Evolutionary conservation across 2,329 filamentous ascomycete genomes (phyloP).

Genomic region (Oidium heveae): DNA sequence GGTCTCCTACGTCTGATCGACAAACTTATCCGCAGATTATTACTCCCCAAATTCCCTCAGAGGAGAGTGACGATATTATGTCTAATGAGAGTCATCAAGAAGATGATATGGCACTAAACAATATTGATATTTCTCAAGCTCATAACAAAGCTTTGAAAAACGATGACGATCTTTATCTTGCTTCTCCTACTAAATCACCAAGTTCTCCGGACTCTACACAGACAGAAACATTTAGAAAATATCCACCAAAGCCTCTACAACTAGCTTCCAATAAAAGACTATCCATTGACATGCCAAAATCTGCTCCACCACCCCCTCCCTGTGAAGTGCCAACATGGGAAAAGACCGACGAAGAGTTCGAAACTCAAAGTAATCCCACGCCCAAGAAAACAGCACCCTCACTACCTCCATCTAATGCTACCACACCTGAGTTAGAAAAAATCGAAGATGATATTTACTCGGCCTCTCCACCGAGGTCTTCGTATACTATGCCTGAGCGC

Average conservation of each 20-base stretch:
- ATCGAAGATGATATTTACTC: constrained; percentile 14
- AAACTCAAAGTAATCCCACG: constrained; percentile 33
- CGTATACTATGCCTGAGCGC: constrained; percentile 15
- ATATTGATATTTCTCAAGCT: constrained; percentile 76
- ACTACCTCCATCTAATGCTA: constrained; percentile 2
- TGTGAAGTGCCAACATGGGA: constrained; percentile 18
- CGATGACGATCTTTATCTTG: constrained; percentile 37
- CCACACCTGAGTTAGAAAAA: constrained; percentile 7
- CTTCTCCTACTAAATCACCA: constrained; percentile 20
- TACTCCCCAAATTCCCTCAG: constrained; percentile 15
- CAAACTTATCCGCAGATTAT: constrained; percentile 20
- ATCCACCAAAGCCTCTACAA: constrained; percentile 39
- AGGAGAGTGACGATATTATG: constrained; percentile 49
- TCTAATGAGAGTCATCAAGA: constrained; percentile 98
- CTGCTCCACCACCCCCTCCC: constrained; percentile 31
- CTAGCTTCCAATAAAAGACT: constrained; percentile 25
- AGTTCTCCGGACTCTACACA: constrained; percentile 22
- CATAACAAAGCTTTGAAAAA: constrained; percentile 59
- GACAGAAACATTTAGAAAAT: constrained; percentile 32
- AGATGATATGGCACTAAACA: constrained; percentile 85
- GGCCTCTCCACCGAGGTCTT: constrained; percentile 13
- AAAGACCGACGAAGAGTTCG: constrained; percentile 47
- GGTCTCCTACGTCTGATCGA: constrained; percentile 33
- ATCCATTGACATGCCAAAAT: constrained; percentile 47
- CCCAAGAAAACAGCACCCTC: constrained; percentile 6